These are phyloP conservation scores for Sordariomycetes sp. DNA, from an alignment of 2,329 filamentous ascomycete species.

Conservation along the genomic window DNA sequence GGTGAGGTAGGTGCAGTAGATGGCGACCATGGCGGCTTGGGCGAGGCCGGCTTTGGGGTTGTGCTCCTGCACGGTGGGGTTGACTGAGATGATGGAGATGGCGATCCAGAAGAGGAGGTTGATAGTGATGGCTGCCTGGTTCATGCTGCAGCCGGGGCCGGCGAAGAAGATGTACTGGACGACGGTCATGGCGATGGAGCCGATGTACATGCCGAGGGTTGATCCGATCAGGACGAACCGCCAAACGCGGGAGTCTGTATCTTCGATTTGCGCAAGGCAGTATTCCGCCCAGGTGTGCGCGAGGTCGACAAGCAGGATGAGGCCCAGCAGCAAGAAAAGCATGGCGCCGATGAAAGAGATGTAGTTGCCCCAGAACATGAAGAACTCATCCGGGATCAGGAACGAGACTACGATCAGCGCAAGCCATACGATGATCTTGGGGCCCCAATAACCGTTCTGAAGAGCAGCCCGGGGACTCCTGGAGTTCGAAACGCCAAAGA, in stretches of 20 bases:
- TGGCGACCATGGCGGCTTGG: conserved; percentile 93
- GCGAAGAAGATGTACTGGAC: conserved; percentile 98
- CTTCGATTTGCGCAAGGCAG: conserved; percentile 87
- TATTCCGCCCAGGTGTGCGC: conserved; percentile 97
- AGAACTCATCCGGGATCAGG: conserved; percentile 91
- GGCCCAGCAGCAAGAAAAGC: conserved; percentile 84
- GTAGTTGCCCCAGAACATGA: conserved; percentile 93
- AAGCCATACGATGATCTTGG: conserved; percentile 87
- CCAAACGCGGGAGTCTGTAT: conserved; percentile 78
- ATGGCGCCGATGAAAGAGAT: conserved; percentile 81
- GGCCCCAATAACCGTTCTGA: conserved; percentile 99
- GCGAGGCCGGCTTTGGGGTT: conserved; percentile 91
- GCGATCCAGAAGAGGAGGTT: conserved; percentile 78
- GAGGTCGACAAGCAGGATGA: conserved; percentile 87
- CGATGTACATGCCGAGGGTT: conserved; percentile 87
- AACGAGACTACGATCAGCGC: conserved; percentile 83
- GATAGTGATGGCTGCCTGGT: conserved; percentile 90
- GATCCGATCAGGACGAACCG: conserved; percentile 81
- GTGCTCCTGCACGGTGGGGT: conserved; percentile 80
- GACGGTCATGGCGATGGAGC: conserved; percentile 86
- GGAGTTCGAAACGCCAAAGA: conserved; percentile 79
- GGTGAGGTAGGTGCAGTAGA: conserved; percentile 98
- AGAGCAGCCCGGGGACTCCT: conserved; percentile 80
- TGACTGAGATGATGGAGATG: conserved; percentile 78
- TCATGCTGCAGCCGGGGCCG: conserved; percentile 75